Percentiles rank a stretch among this genome's conserved stretches.
Evolutionary conservation across 306 rosid species (phyloP).

Genomic region (Cicer arietinum): DNA sequence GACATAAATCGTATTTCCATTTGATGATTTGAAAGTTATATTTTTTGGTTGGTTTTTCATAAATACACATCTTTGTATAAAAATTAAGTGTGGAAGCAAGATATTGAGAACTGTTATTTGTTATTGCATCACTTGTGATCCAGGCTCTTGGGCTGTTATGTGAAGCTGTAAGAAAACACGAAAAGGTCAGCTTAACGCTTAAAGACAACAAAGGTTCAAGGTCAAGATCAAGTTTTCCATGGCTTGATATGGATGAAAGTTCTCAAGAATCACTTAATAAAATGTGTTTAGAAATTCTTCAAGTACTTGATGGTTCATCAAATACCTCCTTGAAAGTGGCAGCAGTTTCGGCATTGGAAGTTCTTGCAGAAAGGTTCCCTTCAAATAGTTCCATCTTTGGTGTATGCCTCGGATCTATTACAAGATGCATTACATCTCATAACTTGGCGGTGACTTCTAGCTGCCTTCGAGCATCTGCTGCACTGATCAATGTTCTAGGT

Average conservation of each 20-base stretch:
- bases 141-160: conserved; percentile 89
- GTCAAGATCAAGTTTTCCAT: conserved; percentile 48
- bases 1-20: conserved; percentile 16
- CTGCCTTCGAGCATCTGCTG: conserved; percentile 78
- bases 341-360: conserved; percentile 83
- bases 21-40: neutral
- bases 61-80: neutral
- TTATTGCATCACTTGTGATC: conserved; percentile 39
- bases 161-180: conserved; percentile 65
- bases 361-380: conserved; percentile 67
- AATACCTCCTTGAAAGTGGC: conserved; percentile 74
- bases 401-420: conserved; percentile 66
- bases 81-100: neutral
- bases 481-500: conserved; percentile 82
- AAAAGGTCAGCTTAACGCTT: conserved; percentile 45
- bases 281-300: conserved; percentile 68
- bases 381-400: conserved; percentile 59
- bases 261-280: conserved; percentile 58
- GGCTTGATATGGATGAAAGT: conserved; percentile 63
- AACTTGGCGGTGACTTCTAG: conserved; percentile 62
- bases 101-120: conserved; percentile 21
- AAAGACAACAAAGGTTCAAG: conserved; percentile 52
- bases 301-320: conserved; percentile 62
- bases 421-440: conserved; percentile 54
- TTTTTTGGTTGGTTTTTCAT: conserved; percentile 24